Conservation (phyloP, 2,329 filamentous ascomycete genomes). For the Microdochium bolleyi region DNA sequence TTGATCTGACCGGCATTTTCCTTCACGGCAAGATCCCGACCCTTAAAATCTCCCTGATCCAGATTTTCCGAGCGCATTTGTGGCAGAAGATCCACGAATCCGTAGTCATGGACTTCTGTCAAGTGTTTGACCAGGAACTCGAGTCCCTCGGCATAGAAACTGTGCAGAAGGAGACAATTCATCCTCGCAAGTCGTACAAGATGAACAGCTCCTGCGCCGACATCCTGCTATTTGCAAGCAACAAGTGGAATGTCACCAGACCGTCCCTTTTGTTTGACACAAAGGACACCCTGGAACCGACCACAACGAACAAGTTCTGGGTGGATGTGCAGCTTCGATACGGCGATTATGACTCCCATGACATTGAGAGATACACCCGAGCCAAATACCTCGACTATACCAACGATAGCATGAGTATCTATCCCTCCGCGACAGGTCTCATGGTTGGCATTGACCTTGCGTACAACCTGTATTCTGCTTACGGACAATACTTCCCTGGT, state of each 20-base stretch:
- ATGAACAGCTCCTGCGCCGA: conserved; percentile 99
- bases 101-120: conserved; percentile 97
- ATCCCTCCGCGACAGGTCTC: conserved; percentile 89
- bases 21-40: conserved; percentile 98
- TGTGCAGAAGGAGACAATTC: conserved; percentile 97
- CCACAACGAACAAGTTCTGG: conserved; percentile 99
- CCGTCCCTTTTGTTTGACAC: conserved; percentile 93
- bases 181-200: conserved; percentile 99
- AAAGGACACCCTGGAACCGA: conserved; percentile 89
- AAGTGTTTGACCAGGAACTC: conserved; percentile 95
- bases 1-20: conserved; percentile 97
- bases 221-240: conserved; percentile 90
- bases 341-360: conserved; percentile 97
- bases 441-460: conserved; percentile 98
- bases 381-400: conserved; percentile 99
- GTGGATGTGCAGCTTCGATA: conserved; percentile 94
- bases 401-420: conserved; percentile 97
- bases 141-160: conserved; percentile 95
- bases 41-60: conserved; percentile 93
- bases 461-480: conserved; percentile 97
- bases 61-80: conserved; percentile 98
- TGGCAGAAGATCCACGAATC: conserved; percentile 99
- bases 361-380: conserved; percentile 94
- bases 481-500: conserved; percentile 97
- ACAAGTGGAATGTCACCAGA: conserved; percentile 97